These are phyloP conservation scores for Neofusicoccum umdonicola DNA, from an alignment of 2,329 filamentous ascomycete species.

Conservation along the genomic window DNA sequence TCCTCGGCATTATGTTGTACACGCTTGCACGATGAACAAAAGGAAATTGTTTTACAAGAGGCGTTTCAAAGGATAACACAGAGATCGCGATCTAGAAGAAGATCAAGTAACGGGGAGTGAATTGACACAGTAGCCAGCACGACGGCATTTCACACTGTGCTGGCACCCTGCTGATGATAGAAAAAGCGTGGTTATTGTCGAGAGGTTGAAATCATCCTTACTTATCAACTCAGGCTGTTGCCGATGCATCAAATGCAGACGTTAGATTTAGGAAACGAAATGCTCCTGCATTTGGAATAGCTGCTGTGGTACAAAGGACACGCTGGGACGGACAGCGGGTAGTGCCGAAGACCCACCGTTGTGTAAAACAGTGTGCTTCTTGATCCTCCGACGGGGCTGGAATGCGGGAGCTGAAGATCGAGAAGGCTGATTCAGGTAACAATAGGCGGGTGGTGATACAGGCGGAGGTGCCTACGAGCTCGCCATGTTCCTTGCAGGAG, in stretches of 20 bases:
- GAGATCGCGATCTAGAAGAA: background rate
- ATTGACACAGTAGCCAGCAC: too few relatives aligned
- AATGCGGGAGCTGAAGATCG: constrained; percentile 3
- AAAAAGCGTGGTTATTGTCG: background rate
- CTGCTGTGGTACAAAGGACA: background rate
- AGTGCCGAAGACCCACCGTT: background rate
- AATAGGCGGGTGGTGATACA: background rate
- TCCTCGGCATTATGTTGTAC: too few relatives aligned
- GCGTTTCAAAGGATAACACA: background rate
- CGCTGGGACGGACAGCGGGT: background rate
- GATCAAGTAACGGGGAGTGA: too few relatives aligned
- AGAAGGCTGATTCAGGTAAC: background rate
- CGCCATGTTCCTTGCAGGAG: background rate
- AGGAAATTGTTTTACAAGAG: too few relatives aligned
- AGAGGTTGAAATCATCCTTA: too few relatives aligned
- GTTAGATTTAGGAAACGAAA: background rate
- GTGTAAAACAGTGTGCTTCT: background rate
- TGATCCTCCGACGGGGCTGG: background rate
- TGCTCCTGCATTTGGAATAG: background rate
- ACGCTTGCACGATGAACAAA: too few relatives aligned
- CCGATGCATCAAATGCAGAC: background rate
- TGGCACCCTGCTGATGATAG: background rate
- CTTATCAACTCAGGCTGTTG: background rate
- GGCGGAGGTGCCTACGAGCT: background rate
- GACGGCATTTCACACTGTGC: too few relatives aligned